Evolutionary conservation across 345 rosid species (phyloP).

Genomic region (Eucalyptus paniculata): DNA sequence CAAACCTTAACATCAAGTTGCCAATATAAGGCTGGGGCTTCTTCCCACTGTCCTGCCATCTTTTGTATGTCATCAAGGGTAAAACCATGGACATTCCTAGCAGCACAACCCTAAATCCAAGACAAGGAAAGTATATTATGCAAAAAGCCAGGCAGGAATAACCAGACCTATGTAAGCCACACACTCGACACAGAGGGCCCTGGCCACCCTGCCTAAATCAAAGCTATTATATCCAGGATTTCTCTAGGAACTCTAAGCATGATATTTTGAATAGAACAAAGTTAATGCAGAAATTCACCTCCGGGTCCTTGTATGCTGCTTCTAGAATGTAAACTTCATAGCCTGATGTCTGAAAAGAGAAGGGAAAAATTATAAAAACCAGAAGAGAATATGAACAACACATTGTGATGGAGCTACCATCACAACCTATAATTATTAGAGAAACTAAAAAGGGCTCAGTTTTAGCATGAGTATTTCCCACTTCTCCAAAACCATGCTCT

Average conservation of each 20-base stretch:
- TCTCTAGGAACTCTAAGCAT: neutral
- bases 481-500: neutral
- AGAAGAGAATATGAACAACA: neutral
- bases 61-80: conserved; percentile 59
- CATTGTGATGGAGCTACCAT: neutral
- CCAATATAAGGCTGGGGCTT: conserved; percentile 69
- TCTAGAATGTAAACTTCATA: conserved; percentile 88
- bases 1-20: conserved; percentile 68
- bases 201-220: neutral
- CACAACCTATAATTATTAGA: neutral
- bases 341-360: conserved; percentile 68
- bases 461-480: neutral
- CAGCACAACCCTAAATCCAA: conserved; percentile 81
- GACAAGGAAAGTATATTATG: neutral
- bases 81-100: conserved; percentile 87
- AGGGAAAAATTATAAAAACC: conserved; percentile 9
- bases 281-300: conserved; percentile 27
- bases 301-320: conserved; percentile 87
- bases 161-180: neutral
- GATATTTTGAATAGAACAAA: neutral
- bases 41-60: conserved; percentile 88
- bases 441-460: neutral
- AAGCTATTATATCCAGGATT: neutral
- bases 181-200: neutral
- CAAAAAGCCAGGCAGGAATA: neutral